Evolutionary conservation across 371 early-diverging fungal species (phyloP).

Genomic region (Smittium mucronatum): DNA sequence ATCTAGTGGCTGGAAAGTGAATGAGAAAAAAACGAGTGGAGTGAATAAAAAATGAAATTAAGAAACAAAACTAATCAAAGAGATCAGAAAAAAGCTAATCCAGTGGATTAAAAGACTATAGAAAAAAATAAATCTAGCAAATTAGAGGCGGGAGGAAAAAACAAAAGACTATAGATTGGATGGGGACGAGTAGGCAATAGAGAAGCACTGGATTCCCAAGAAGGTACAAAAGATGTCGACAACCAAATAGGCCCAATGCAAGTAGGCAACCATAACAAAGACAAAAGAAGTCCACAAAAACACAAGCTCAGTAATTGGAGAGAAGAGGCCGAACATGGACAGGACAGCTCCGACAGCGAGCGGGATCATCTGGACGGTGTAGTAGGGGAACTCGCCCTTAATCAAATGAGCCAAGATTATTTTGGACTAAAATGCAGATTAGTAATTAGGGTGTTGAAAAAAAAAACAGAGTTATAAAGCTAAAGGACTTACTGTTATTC

Average conservation of each 20-base stretch:
- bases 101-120: too few species aligned
- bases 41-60: too few species aligned
- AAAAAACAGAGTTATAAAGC: neutral
- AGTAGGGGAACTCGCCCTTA: constrained; percentile 60
- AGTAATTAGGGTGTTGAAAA: neutral
- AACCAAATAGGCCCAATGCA: constrained; percentile 68
- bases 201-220: constrained; percentile 69
- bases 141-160: too few species aligned
- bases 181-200: constrained; percentile 39
- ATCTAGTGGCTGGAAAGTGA: too few species aligned
- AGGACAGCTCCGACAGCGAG: constrained; percentile 56
- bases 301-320: constrained; percentile 47
- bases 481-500: constrained; percentile 49
- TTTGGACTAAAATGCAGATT: constrained; percentile 39
- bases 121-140: too few species aligned
- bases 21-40: too few species aligned
- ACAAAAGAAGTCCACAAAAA: constrained; percentile 55
- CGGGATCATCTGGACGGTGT: constrained; percentile 59
- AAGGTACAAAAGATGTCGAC: constrained; percentile 74
- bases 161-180: too few species aligned
- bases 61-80: too few species aligned
- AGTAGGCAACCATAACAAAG: constrained; percentile 55
- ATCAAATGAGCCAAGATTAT: constrained; percentile 80
- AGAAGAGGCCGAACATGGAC: constrained; percentile 35
- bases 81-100: too few species aligned